phyloP scores from a whole-genome alignment of 2,329 filamentous ascomycete species.

The Verticillium nubilum region DNA sequence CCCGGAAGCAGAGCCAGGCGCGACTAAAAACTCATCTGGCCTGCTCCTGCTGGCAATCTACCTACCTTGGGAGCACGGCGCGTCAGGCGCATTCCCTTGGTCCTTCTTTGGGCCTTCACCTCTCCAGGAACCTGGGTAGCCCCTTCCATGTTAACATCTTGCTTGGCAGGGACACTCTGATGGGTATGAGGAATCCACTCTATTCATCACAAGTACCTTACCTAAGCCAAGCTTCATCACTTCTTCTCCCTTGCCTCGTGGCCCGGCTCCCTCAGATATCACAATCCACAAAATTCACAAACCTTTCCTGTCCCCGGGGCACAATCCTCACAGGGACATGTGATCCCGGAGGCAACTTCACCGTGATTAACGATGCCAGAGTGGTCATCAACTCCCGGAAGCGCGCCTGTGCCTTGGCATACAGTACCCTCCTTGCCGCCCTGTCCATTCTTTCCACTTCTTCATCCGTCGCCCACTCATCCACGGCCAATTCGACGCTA shows the following conservation, averaged over 20 bases:
- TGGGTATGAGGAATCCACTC: not conserved
- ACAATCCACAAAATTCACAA: constrained; percentile 38
- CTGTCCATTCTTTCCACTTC: constrained; percentile 46
- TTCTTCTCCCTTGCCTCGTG: no score
- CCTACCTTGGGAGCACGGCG: no score
- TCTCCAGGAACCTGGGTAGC: not conserved
- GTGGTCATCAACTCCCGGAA: constrained; percentile 45
- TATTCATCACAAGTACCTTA: no score
- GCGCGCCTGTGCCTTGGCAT: constrained; percentile 53
- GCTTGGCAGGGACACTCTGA: not conserved
- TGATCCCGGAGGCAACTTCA: constrained; percentile 59
- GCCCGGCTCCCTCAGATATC: no score
- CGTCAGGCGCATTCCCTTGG: not conserved
- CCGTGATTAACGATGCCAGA: constrained; percentile 61
- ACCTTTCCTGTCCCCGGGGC: constrained; percentile 64
- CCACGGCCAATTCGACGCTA: constrained; percentile 66
- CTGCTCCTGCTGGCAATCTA: no score
- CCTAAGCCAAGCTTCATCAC: no score
- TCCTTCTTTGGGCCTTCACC: not conserved
- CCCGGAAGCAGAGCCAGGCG: not conserved
- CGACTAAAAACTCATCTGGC: not conserved
- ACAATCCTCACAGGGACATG: constrained; percentile 64
- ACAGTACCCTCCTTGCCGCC: constrained; percentile 45
- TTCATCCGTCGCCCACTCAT: constrained; percentile 48
- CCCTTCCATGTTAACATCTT: not conserved